phyloP scores from a whole-genome alignment of 1,284 basidiomycete genomes.

The Papiliotrema nemorosa region DNA sequence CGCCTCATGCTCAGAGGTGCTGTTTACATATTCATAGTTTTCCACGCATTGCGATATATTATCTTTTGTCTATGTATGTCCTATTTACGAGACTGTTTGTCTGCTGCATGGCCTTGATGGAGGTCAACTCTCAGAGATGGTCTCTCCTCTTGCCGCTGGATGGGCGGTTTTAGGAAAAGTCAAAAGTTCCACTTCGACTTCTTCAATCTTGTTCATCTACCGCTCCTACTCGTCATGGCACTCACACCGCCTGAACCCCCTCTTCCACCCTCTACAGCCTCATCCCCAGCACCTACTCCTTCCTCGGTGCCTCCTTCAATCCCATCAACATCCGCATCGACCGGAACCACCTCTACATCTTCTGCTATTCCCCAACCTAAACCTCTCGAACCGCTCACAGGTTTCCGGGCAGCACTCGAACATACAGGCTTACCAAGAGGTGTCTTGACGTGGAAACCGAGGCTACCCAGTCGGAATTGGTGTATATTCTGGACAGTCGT shows the following conservation, averaged over 20 bases:
- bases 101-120: too few species aligned
- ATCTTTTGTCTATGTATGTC: too few species aligned
- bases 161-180: not conserved
- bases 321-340: conserved; percentile 4
- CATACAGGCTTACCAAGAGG: conserved; percentile 52
- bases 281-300: not conserved
- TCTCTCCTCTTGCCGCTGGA: too few species aligned
- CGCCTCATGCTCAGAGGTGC: too few species aligned
- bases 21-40: too few species aligned
- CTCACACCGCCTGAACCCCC: not conserved
- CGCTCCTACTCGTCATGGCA: not conserved
- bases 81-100: too few species aligned
- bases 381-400: conserved; percentile 25
- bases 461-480: conserved; percentile 85
- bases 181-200: not conserved
- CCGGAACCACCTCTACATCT: conserved; percentile 1
- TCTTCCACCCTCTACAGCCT: not conserved
- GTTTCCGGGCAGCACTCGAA: conserved; percentile 46
- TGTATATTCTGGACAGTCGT: conserved; percentile 75
- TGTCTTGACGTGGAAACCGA: conserved; percentile 51
- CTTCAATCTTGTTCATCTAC: too few species aligned
- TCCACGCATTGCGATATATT: too few species aligned
- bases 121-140: too few species aligned
- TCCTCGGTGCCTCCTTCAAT: not conserved
- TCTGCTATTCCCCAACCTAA: conserved; percentile 1